Conservation (phyloP, 345 rosid genomes). For the Brassica juncea region DNA sequence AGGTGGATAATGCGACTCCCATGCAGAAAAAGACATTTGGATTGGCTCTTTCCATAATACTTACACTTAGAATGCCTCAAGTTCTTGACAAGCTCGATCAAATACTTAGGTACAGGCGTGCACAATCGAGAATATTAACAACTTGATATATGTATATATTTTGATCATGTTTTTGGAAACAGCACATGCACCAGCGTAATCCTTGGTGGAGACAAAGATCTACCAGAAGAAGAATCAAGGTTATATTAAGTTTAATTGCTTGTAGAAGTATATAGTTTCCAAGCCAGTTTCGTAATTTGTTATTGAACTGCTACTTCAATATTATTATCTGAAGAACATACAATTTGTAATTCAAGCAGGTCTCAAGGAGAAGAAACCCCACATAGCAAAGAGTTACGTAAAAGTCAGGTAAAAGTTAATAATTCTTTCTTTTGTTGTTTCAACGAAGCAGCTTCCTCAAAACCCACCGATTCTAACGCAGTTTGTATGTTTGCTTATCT, state of each 20-base stretch:
- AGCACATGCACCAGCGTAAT: constrained; percentile 86
- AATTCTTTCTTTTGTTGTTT: not conserved
- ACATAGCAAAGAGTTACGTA: constrained; percentile 77
- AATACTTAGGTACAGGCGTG: constrained; percentile 66
- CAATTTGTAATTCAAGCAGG: constrained; percentile 61
- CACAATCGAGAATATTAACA: constrained; percentile 1
- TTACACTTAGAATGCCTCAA: constrained; percentile 90
- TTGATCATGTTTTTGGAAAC: constrained; percentile 31
- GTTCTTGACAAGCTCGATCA: constrained; percentile 89
- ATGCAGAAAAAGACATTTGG: constrained; percentile 78
- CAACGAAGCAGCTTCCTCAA: not conserved
- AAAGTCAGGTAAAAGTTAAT: constrained; percentile 64
- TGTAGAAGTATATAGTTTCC: constrained; percentile 10
- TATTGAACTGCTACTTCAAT: not conserved
- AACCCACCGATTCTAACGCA: constrained; percentile 4
- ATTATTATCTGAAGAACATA: not conserved
- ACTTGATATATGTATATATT: not conserved
- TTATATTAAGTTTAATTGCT: constrained; percentile 26
- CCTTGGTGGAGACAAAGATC: constrained; percentile 72
- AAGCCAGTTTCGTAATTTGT: not conserved
- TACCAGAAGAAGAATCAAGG: constrained; percentile 83
- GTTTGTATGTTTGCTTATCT: not conserved
- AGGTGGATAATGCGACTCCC: constrained; percentile 79
- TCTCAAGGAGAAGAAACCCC: constrained; percentile 58
- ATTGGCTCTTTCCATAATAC: constrained; percentile 81